Evolutionary conservation across 2,329 filamentous ascomycete genomes (phyloP).

Genomic region (Phialophora tarda): DNA sequence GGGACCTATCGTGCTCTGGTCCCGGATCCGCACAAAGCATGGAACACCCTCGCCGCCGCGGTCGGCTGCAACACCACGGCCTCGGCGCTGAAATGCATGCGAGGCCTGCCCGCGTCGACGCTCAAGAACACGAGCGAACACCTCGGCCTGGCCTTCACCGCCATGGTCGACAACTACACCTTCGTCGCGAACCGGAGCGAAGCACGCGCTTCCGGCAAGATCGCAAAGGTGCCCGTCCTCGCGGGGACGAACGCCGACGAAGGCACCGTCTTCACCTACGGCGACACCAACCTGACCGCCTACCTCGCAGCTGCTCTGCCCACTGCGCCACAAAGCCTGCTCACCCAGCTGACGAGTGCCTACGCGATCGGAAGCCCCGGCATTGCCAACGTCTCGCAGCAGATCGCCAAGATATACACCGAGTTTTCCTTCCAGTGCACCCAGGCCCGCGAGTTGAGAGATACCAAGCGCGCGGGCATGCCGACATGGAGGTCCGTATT

Average conservation of each 20-base stretch:
- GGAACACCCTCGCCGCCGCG: constrained; percentile 26
- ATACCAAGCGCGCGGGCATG: constrained; percentile 29
- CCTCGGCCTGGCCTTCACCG: constrained; percentile 30
- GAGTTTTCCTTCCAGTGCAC: constrained; percentile 26
- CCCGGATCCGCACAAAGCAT: constrained; percentile 20
- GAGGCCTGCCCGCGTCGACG: constrained; percentile 29
- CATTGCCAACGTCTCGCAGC: not conserved
- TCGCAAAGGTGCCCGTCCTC: constrained; percentile 48
- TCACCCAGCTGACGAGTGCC: constrained; percentile 16
- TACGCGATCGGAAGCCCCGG: constrained; percentile 21
- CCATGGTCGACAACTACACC: constrained; percentile 35
- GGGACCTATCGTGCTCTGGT: constrained; percentile 33
- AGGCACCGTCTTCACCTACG: constrained; percentile 40
- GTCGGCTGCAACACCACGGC: constrained; percentile 26
- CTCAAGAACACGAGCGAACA: constrained; percentile 37
- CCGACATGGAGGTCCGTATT: constrained; percentile 38
- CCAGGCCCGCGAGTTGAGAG: constrained; percentile 28
- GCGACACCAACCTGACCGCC: constrained; percentile 4
- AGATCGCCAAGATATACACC: constrained; percentile 19
- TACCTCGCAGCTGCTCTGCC: constrained; percentile 12
- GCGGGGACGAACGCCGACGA: constrained; percentile 55
- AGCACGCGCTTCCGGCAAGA: constrained; percentile 40
- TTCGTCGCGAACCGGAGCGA: constrained; percentile 25
- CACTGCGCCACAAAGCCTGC: constrained; percentile 7
- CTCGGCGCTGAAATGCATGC: constrained; percentile 36